Evolutionary conservation across 495 filamentous ascomycete genomes (phyloP).

Genomic region (Chaetomium tenue): DNA sequence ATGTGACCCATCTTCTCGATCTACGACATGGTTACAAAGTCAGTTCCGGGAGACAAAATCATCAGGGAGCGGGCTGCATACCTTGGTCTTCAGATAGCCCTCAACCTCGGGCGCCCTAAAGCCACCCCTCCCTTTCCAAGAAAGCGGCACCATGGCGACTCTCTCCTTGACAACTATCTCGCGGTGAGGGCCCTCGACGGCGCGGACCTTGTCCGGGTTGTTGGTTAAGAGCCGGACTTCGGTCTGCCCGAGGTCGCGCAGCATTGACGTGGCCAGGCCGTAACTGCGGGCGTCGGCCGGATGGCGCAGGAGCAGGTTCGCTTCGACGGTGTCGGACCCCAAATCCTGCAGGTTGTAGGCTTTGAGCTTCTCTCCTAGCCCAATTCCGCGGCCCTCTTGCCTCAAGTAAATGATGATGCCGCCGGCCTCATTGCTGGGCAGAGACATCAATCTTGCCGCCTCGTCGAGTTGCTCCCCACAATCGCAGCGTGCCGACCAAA

Average conservation of each 20-base stretch:
- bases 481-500: constrained; percentile 95
- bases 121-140: constrained; percentile 83
- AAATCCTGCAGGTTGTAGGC: constrained; percentile 97
- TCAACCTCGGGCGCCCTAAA: constrained; percentile 86
- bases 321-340: constrained; percentile 92
- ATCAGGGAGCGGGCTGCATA: constrained; percentile 39
- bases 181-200: constrained; percentile 84
- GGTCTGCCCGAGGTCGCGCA: constrained; percentile 74
- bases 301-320: constrained; percentile 86
- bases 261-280: constrained; percentile 90
- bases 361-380: constrained; percentile 91
- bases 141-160: constrained; percentile 92
- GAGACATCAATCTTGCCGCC: constrained; percentile 88
- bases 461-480: constrained; percentile 98
- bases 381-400: constrained; percentile 95
- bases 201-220: constrained; percentile 94
- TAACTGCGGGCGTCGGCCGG: constrained; percentile 94
- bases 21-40: constrained; percentile 28
- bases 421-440: constrained; percentile 63
- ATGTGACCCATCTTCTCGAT: constrained; percentile 48
- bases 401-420: constrained; percentile 94
- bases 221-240: constrained; percentile 91
- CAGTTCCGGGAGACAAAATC: constrained; percentile 18
- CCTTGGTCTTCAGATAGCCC: constrained; percentile 92
- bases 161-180: constrained; percentile 86